Percentiles rank a stretch among this genome's conserved stretches.
phyloP scores from a whole-genome alignment of 2,329 filamentous ascomycete genomes.

The Penicillium sclerotiorum region DNA sequence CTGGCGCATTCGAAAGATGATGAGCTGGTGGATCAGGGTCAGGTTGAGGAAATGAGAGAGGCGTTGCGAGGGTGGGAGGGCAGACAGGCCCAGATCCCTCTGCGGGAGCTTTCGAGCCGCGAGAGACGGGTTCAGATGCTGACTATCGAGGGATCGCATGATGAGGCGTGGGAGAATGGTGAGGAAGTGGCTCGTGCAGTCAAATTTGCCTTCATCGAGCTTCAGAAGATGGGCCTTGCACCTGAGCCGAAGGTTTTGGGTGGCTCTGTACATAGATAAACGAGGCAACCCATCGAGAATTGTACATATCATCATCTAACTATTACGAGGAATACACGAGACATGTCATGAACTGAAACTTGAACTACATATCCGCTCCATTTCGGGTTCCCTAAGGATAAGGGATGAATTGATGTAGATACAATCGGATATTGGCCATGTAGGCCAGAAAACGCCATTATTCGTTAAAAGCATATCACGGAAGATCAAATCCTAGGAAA shows the following conservation, averaged over 20 bases:
- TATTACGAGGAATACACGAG: background rate
- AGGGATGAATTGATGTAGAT: slow-evolving; percentile 22
- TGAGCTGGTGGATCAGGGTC: slow-evolving; percentile 42
- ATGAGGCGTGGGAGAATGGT: slow-evolving; percentile 47
- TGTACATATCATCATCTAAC: background rate
- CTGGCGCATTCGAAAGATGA: slow-evolving; percentile 47
- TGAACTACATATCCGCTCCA: slow-evolving; percentile 6
- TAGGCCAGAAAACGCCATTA: slow-evolving; percentile 31
- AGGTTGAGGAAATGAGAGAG: slow-evolving; percentile 51
- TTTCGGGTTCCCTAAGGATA: slow-evolving; percentile 7
- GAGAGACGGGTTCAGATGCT: slow-evolving; percentile 44
- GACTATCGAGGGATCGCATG: slow-evolving; percentile 40
- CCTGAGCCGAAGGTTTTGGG: slow-evolving; percentile 7
- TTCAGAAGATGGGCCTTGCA: slow-evolving; percentile 28
- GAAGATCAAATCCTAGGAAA: slow-evolving; percentile 22
- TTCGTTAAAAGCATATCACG: slow-evolving; percentile 27
- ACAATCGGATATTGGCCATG: slow-evolving; percentile 21
- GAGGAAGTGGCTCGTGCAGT: slow-evolving; percentile 44
- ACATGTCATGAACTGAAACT: too few species aligned
- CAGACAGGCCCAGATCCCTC: slow-evolving; percentile 5
- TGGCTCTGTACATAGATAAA: too few species aligned
- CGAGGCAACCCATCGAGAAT: background rate
- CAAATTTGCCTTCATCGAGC: slow-evolving; percentile 31
- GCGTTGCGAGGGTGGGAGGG: slow-evolving; percentile 53
- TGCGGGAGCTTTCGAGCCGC: slow-evolving; percentile 30